Conservation (phyloP, 2,329 filamentous ascomycete species). For the Fusarium gaditjirri region DNA sequence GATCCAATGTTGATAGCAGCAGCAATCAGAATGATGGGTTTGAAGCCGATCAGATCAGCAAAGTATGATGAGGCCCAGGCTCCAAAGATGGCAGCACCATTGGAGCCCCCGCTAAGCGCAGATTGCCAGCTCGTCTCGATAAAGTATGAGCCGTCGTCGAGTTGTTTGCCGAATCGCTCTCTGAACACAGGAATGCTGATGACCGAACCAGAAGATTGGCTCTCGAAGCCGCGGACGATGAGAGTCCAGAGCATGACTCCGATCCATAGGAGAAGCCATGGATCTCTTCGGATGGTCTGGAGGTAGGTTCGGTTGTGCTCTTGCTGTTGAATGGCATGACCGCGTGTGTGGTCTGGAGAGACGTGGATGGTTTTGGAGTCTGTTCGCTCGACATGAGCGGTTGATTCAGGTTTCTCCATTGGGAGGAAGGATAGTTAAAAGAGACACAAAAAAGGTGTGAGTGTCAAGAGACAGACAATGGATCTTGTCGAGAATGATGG, state of each 20-base stretch:
- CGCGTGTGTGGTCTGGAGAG: constrained; percentile 12
- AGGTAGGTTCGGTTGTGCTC: constrained; percentile 43
- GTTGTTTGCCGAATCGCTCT: constrained; percentile 30
- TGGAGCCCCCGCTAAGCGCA: constrained; percentile 41
- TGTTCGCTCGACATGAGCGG: constrained; percentile 17
- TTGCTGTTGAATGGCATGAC: constrained; percentile 46
- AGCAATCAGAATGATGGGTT: constrained; percentile 27
- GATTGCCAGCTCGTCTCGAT: constrained; percentile 46
- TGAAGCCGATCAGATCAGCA: constrained; percentile 41
- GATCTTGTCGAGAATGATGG: background rate
- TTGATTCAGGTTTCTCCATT: constrained; percentile 22
- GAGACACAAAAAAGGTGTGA: background rate
- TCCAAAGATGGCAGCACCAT: constrained; percentile 41
- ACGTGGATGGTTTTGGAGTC: background rate
- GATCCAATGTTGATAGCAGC: constrained; percentile 44
- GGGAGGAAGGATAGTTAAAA: background rate
- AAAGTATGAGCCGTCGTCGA: constrained; percentile 29
- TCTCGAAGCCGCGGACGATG: constrained; percentile 46
- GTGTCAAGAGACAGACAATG: background rate
- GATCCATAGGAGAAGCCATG: constrained; percentile 46
- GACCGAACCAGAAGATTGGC: constrained; percentile 38
- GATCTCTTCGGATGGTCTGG: constrained; percentile 43
- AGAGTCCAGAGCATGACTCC: constrained; percentile 47
- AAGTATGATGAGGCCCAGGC: constrained; percentile 41
- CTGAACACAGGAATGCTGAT: constrained; percentile 37